phyloP scores from a whole-genome alignment of 768 basidiomycete species.

The Neoboletus magnificus region DNA sequence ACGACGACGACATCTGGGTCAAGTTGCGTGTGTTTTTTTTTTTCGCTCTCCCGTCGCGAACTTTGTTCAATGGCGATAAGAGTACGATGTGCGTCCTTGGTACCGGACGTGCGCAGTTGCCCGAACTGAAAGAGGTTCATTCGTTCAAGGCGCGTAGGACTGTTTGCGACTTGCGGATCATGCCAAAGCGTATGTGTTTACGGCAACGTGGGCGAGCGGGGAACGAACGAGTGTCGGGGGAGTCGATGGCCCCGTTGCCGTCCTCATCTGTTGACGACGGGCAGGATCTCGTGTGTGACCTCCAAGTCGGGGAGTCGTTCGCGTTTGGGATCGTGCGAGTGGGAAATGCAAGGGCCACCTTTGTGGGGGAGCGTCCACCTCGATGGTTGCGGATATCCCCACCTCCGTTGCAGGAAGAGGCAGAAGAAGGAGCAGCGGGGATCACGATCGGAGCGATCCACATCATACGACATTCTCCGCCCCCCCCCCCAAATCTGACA shows the following conservation, averaged over 20 bases:
- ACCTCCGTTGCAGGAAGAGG: not conserved
- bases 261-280: constrained; percentile 17
- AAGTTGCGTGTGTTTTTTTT: constrained; percentile 11
- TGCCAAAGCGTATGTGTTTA: not conserved
- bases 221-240: not conserved
- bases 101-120: constrained; percentile 1
- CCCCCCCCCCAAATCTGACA: not conserved
- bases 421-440: not conserved
- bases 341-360: constrained; percentile 13
- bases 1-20: not conserved
- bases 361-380: not conserved
- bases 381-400: constrained; percentile 10
- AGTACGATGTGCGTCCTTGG: constrained; percentile 9
- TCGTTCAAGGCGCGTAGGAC: not conserved
- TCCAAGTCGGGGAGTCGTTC: constrained; percentile 12
- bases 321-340: constrained; percentile 19
- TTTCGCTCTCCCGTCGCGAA: constrained; percentile 1
- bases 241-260: not conserved
- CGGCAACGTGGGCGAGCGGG: not conserved
- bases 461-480: constrained; percentile 6
- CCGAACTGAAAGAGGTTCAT: constrained; percentile 7
- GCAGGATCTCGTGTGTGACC: constrained; percentile 17
- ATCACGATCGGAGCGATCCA: constrained; percentile 13
- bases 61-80: constrained; percentile 6
- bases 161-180: not conserved